phyloP scores from a whole-genome alignment of 2,329 filamentous ascomycete species.

The Phaeomoniella chlamydospora region DNA sequence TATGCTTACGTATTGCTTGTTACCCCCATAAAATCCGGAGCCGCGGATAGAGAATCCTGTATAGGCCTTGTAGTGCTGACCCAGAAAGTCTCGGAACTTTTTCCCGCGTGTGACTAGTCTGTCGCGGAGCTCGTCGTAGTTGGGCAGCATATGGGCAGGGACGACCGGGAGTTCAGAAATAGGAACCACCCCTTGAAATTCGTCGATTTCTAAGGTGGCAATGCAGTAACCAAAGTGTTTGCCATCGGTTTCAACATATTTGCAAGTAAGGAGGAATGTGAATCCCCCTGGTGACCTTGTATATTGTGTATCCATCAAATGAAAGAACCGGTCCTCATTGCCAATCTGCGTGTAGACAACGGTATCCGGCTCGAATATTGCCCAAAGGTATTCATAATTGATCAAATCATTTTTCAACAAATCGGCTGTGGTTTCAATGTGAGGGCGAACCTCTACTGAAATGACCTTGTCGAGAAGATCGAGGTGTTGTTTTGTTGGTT shows the following conservation, averaged over 20 bases:
- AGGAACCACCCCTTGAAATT: slow-evolving; percentile 10
- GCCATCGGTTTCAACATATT: slow-evolving; percentile 21
- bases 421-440: slow-evolving; percentile 8
- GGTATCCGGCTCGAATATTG: slow-evolving; percentile 22
- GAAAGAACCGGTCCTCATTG: slow-evolving; percentile 9
- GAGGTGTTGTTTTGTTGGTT: slow-evolving; percentile 14
- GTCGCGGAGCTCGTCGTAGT: slow-evolving; percentile 2
- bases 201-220: slow-evolving; percentile 11
- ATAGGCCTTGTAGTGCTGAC: slow-evolving; percentile 6
- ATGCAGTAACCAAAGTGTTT: slow-evolving; percentile 15
- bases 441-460: slow-evolving; percentile 11
- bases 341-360: slow-evolving; percentile 3
- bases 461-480: slow-evolving; percentile 17
- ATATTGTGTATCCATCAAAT: slow-evolving; percentile 11
- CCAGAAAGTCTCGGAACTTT: slow-evolving; percentile 5
- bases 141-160: slow-evolving; percentile 7
- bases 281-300: not conserved
- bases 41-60: slow-evolving; percentile 4
- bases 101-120: slow-evolving; percentile 5
- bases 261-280: slow-evolving; percentile 16
- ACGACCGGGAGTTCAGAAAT: slow-evolving; percentile 10
- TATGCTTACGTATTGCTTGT: too few species aligned
- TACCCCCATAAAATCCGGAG: too few species aligned
- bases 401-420: slow-evolving; percentile 23
- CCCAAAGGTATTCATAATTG: slow-evolving; percentile 29